Base-by-base conservation (phyloP, 2,329 filamentous ascomycete genomes). In the Calonectria ilicicola region DNA sequence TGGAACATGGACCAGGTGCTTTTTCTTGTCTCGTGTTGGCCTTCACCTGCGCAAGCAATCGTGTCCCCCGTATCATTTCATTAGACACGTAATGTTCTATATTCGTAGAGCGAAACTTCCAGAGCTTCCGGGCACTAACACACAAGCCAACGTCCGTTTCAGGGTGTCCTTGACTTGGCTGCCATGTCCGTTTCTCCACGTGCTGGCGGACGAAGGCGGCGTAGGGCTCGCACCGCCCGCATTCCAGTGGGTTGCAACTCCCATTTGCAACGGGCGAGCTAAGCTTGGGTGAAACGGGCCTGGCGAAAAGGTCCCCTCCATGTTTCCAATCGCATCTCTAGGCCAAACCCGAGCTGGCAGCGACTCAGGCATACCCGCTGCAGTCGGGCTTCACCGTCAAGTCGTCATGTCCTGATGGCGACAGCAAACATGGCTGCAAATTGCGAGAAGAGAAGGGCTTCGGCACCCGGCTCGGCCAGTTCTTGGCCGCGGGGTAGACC, bases 331-430 rank as follows among this genome's bases (percentile, higher is more conserved):
- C 35, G 26, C 53, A 40, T n/a, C 68, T 75, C 73, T 70, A 71
- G 40, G 35, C 66, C 72, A 66, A 64, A 65, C 27, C 56, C 60
- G 76, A 42, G 67, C 69, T 70, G 67, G 63, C 47, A 23, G 14
- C 58, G 47, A 65, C 58, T 72, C 47, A 64, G 40, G 38, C 68
- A 38, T 19, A 17, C 17, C 26, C 15, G 65, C 58, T 21, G 47
- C 21, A 58, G 44, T 60, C 68, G 62, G 62, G 62, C 17, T 56
- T 67, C 46, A 63, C 64, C 56, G 64, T 72, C 47, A 42, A 60
- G 65, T 29, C 2, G 27, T 26, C 53, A 19, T 4, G 42, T 47
- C 40, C 35, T 26, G 42, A 42, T 42, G 8, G 44, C 27, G 19
- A 17, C 35, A 46, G 38, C 53, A 64, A 62, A 44, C 19, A 32